Conservation (phyloP, 1,284 basidiomycete species). For the Austroboletus olivaceoglutinosus region DNA sequence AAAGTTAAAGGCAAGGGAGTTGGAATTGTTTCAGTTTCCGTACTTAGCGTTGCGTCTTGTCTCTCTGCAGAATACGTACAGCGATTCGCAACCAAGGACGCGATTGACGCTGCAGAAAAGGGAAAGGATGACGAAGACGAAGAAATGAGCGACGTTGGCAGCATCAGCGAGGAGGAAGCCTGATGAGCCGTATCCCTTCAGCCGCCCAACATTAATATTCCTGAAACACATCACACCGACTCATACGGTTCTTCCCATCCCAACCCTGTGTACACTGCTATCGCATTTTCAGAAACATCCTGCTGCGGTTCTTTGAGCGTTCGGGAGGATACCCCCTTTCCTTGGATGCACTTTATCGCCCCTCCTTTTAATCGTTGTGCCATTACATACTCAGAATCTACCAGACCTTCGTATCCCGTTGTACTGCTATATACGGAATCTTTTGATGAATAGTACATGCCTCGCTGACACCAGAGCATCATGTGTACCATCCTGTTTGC, state of each 20-base stretch:
- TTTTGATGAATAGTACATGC: constrained; percentile 12
- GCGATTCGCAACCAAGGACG: constrained; percentile 80
- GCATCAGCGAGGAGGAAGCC: constrained; percentile 68
- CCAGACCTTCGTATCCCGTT: constrained; percentile 20
- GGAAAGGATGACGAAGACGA: constrained; percentile 73
- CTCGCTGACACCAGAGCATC: constrained; percentile 1
- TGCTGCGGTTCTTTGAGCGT: constrained; percentile 14
- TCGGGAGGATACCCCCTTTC: constrained; percentile 31
- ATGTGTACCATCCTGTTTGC: constrained; percentile 2
- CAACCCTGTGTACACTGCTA: constrained; percentile 9
- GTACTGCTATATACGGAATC: constrained; percentile 33
- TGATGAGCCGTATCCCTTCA: constrained; percentile 17
- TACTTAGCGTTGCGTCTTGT: constrained; percentile 9
- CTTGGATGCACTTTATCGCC: constrained; percentile 19
- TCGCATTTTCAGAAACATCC: constrained; percentile 15
- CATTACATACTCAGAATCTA: constrained; percentile 25
- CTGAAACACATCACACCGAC: constrained; percentile 11
- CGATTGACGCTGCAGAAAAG: constrained; percentile 62
- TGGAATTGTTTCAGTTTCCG: not conserved
- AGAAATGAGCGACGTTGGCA: constrained; percentile 92
- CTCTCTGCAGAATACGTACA: constrained; percentile 86
- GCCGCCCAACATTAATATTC: not conserved
- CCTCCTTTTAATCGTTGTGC: constrained; percentile 18
- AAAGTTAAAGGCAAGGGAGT: constrained; percentile 78
- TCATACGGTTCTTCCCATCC: constrained; percentile 4